Evolutionary conservation across 2,329 filamentous ascomycete species (phyloP), one percentile per base, ranked within the genome.

Genomic region (Microcera coccophila): DNA sequence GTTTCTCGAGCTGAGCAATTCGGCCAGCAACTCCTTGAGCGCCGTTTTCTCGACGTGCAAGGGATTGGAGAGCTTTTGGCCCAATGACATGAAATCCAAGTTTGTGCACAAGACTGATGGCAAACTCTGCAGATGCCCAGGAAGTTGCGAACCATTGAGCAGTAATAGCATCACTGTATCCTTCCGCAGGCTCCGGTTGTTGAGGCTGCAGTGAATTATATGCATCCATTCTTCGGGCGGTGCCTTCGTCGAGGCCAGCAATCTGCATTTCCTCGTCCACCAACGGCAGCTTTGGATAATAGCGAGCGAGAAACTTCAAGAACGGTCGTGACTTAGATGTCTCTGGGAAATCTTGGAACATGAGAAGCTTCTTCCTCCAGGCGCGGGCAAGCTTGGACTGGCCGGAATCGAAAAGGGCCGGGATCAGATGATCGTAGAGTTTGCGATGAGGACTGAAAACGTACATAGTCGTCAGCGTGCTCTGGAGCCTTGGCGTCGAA

Each of bases 131-230:
- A 1, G 83, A 79, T 17, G 93, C 75, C 62, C 87, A 85, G 15
- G 68, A 69, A 44, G 74, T 83, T 9, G 90, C 90, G 61, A 95
- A 90, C 69, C 89, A 81, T 49, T 83, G 79, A n/a, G 90, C 85
- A 15, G 86, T 84, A 21, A 94, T 84, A 49, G 81, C 54, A 37
- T 66, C 63, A 32, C 56, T 60, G 26, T 57, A 61, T 15, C 52
- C 53, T 16, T 57, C 50, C 42, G 47, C 52, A 17, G 43, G 12
- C 20, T 38, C 21, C 4, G 37, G 32, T 11, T 31, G n/a, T 17
- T 22, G 11, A 8, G 22, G 19, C 15, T 37, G 40, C 16, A 21
- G 28, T 5, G 19, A 15, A 9, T 8, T 21, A 12, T 24, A 18
- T 5, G 33, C 16, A n/a, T 32, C 18, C 16, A n/a, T 5, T 14